phyloP scores from a whole-genome alignment of 805 yeast species.

The Clavispora carvajalis region DNA sequence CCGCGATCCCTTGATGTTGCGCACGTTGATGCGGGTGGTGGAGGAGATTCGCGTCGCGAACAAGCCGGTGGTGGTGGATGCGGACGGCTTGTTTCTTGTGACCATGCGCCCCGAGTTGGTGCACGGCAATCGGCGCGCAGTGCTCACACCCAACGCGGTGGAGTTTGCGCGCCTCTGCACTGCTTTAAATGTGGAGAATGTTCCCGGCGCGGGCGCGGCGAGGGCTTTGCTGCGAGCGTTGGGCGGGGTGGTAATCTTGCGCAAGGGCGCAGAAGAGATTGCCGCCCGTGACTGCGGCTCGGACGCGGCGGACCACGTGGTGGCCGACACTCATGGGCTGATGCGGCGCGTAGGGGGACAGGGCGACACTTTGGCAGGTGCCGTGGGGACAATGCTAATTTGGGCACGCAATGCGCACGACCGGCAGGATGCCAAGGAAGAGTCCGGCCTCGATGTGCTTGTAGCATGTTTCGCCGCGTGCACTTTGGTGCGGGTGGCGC shows the following conservation, averaged over 20 bases:
- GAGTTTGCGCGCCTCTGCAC: slow-evolving; percentile 70
- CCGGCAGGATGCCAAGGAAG: slow-evolving; percentile 24
- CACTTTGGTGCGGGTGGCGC: slow-evolving; percentile 58
- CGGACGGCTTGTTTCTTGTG: slow-evolving; percentile 76
- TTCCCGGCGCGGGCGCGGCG: slow-evolving; percentile 26
- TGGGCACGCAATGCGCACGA: slow-evolving; percentile 68
- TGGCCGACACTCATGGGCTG: slow-evolving; percentile 55
- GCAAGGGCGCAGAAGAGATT: slow-evolving; percentile 67
- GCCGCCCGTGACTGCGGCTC: slow-evolving; percentile 47
- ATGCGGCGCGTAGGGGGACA: slow-evolving; percentile 89
- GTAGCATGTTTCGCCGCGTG: slow-evolving; percentile 72
- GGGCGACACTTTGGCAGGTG: slow-evolving; percentile 89
- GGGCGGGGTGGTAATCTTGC: slow-evolving; percentile 57
- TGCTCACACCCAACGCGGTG: slow-evolving; percentile 84
- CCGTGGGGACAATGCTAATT: slow-evolving; percentile 73
- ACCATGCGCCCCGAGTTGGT: slow-evolving; percentile 53
- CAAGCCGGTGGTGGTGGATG: slow-evolving; percentile 79
- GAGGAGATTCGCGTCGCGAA: slow-evolving; percentile 49
- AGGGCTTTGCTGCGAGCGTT: slow-evolving; percentile 42
- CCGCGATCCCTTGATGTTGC: slow-evolving; percentile 64
- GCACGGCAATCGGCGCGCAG: slow-evolving; percentile 51
- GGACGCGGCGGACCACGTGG: slow-evolving; percentile 20
- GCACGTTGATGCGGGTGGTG: slow-evolving; percentile 53
- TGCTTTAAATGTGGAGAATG: slow-evolving; percentile 34
- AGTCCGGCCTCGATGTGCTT: slow-evolving; percentile 28